These are phyloP conservation scores for Rhodotorula sp. DNA, from an alignment of 1,284 basidiomycete genomes.

Conservation along the genomic window DNA sequence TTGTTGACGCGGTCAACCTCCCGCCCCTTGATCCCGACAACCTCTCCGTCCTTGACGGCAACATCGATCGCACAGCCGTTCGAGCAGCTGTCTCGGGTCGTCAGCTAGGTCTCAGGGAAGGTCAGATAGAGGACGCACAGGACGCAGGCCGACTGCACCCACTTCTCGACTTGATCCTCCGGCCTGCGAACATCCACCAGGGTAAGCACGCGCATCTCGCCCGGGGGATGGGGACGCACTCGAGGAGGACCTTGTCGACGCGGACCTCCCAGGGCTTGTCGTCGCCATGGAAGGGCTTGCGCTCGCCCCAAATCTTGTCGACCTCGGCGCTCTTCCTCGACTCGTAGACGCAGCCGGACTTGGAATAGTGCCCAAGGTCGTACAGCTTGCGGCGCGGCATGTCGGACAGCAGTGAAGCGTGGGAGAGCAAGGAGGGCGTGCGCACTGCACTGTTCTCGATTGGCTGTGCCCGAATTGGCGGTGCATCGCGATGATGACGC, in stretches of 20 bases:
- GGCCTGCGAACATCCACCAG: not conserved
- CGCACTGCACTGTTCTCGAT: not conserved
- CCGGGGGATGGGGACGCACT: not conserved
- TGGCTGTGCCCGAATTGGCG: not conserved
- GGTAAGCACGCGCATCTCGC: not conserved
- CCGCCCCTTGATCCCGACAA: constrained; percentile 9
- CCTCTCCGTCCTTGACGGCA: constrained; percentile 16
- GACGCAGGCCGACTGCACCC: constrained; percentile 11
- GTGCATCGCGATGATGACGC: no score
- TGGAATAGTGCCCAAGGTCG: not conserved
- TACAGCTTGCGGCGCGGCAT: constrained; percentile 7
- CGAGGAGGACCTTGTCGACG: constrained; percentile 6
- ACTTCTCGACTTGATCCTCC: constrained; percentile 10
- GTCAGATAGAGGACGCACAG: not conserved
- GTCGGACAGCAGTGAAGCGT: not conserved
- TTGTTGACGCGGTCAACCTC: constrained; percentile 17
- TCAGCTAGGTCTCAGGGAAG: not conserved
- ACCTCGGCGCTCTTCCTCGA: not conserved
- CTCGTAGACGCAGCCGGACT: not conserved
- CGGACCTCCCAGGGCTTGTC: constrained; percentile 10
- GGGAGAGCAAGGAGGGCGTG: not conserved
- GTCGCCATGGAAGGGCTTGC: constrained; percentile 13
- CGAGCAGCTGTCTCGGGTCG: not conserved
- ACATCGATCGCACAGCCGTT: constrained; percentile 20
- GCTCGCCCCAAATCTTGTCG: constrained; percentile 12